Percentiles rank a stretch among this genome's conserved stretches.
Conservation (phyloP, 495 filamentous ascomycete genomes). For the Astrothelium subdiscretum region DNA sequence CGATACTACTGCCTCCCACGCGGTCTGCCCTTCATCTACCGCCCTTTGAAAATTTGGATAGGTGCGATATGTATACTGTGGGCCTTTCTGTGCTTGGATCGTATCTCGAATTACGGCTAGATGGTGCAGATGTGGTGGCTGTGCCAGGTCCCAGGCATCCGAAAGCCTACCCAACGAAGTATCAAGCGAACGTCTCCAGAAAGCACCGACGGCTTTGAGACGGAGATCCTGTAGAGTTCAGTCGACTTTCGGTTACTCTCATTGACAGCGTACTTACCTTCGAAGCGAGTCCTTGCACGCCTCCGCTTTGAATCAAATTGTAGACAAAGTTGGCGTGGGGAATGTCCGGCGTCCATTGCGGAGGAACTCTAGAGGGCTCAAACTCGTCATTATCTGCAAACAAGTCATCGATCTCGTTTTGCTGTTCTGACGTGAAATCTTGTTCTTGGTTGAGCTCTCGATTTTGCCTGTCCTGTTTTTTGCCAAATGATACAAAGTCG, state of each 20-base stretch:
- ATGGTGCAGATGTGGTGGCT: conserved; percentile 52
- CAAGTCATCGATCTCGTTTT: neutral
- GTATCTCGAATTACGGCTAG: conserved; percentile 53
- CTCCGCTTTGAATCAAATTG: conserved; percentile 14
- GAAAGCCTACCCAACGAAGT: conserved; percentile 42
- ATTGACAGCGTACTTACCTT: conserved; percentile 35
- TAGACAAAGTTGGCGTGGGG: conserved; percentile 6
- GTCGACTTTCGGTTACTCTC: conserved; percentile 27
- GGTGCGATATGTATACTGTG: conserved; percentile 50
- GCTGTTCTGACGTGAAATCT: neutral
- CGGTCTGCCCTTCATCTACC: conserved; percentile 41
- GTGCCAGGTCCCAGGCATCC: conserved; percentile 48
- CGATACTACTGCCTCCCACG: conserved; percentile 46
- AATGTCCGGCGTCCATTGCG: conserved; percentile 11
- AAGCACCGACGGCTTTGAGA: conserved; percentile 37
- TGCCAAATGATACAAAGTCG: conserved; percentile 12
- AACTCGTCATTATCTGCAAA: conserved; percentile 9
- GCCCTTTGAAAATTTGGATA: conserved; percentile 43
- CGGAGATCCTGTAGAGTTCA: conserved; percentile 40
- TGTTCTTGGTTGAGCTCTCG: neutral
- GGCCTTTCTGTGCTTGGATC: conserved; percentile 37
- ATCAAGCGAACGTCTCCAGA: conserved; percentile 50
- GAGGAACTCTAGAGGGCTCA: neutral
- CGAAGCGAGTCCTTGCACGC: conserved; percentile 34
- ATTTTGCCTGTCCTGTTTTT: neutral